Percentiles rank a stretch among this genome's conserved stretches.
Conservation (phyloP, 176 grass and related monocot species). For the Carex cristatella region DNA sequence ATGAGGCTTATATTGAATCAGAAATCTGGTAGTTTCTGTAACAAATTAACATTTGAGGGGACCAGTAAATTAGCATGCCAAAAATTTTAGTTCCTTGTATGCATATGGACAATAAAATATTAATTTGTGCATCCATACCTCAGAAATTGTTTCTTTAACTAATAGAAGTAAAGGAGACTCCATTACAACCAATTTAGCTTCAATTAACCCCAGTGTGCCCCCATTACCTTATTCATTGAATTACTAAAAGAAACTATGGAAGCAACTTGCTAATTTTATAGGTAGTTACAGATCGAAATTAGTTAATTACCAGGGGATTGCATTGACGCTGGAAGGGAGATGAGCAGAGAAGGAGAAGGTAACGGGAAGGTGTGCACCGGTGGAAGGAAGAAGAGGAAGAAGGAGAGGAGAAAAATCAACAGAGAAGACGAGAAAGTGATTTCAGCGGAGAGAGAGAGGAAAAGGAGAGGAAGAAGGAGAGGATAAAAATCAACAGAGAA, state of each 20-base stretch:
- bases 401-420: no score
- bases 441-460: no score
- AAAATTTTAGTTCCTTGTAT: neutral
- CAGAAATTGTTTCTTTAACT: no score
- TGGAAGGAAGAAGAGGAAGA: neutral
- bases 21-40: neutral
- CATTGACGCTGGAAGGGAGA: no score
- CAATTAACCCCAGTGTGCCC: neutral
- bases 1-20: neutral
- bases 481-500: no score
- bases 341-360: no score
- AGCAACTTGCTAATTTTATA: neutral
- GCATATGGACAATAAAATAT: neutral
- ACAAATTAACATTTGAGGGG: neutral
- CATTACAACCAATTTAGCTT: neutral
- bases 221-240: neutral
- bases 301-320: constrained; percentile 38
- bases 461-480: neutral
- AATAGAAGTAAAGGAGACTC: neutral
- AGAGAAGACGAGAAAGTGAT: no score
- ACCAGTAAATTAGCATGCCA: neutral
- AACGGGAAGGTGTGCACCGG: no score
- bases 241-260: neutral
- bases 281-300: neutral
- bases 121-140: no score